Base-by-base conservation (phyloP, 148 eudicot species). In the Fagopyrum homotropicum region DNA sequence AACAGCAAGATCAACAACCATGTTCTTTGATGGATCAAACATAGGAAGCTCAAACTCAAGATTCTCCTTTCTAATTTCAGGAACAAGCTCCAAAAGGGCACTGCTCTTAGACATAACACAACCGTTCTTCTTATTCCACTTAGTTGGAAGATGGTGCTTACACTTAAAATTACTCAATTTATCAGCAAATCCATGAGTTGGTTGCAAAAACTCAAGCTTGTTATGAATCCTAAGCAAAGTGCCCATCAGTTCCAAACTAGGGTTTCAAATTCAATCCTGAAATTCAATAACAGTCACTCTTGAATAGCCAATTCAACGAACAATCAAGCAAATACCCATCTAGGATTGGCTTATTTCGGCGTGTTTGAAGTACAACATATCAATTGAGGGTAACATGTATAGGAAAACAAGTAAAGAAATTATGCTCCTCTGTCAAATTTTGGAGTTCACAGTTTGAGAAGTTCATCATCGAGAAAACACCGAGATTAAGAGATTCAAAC, bases 1-100 rank as follows among this genome's bases (percentile, higher is more conserved):
- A 45, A 95, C 90, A 26, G 90, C 99, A 26, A 92, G 82, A 77
- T 96, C 98, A 45, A 92, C 84, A 43, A 87, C 86, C 71, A 77
- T 69, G 43, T 84, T 86, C 81, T 90, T 92, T n/a, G 98, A 88
- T 40, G 94, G 81, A 79, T 96, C 98, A 84, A 89, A 96, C 77
- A 86, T 71, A 46, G 99, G 98, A 71, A 92, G 87, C 79, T 96
- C 98, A 78, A 92, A 90, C 16, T 96, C 98, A 77, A 96, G 99
- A 73, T 88, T 89, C 75, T 96, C 97, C 82, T 87, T 96, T 85
- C 89, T 96, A 57, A 82, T 87, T 78, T 86, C 91, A 2, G 96
- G 97, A 79, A 89, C 97, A 69, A 92, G 97, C 82, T 96, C 99
- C 80, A 92, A 80, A 72, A 96, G 88, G 75, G 94, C 85, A 82